These are phyloP conservation scores for Aspergillus taichungensis DNA, from an alignment of 495 filamentous ascomycete genomes.

Conservation along the genomic window DNA sequence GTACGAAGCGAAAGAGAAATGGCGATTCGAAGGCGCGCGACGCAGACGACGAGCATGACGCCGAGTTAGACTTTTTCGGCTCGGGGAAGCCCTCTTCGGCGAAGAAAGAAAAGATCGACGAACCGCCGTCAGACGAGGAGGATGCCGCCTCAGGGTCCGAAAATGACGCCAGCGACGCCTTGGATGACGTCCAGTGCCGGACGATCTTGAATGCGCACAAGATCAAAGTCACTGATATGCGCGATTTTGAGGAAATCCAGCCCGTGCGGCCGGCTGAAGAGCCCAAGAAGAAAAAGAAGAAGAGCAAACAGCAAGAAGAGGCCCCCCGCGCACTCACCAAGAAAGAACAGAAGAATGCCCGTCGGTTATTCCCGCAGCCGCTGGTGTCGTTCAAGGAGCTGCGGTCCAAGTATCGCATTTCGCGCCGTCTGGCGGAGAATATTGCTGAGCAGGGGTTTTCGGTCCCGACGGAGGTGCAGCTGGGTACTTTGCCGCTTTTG, in stretches of 20 bases:
- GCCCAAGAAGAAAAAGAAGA: conserved; percentile 45
- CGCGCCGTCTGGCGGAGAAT: conserved; percentile 63
- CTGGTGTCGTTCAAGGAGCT: conserved; percentile 70
- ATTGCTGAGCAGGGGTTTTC: conserved; percentile 74
- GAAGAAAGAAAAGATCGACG: conserved; percentile 4
- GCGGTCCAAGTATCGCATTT: conserved; percentile 57
- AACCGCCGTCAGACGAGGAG: conserved; percentile 6
- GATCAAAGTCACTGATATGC: conserved; percentile 73
- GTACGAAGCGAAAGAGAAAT: conserved; percentile 34
- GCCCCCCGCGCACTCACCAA: conserved; percentile 31
- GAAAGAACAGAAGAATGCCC: conserved; percentile 44
- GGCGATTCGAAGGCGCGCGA: conserved; percentile 11
- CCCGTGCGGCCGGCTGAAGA: conserved; percentile 33
- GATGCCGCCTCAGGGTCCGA: conserved; percentile 12
- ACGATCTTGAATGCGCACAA: conserved; percentile 73
- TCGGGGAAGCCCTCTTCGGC: conserved; percentile 18
- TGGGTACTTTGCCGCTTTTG: conserved; percentile 73
- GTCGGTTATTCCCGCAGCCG: conserved; percentile 62
- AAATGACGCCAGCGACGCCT: conserved; percentile 23
- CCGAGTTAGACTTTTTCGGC: conserved; percentile 33
- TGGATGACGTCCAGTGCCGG: conserved; percentile 58
- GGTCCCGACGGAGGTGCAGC: conserved; percentile 86
- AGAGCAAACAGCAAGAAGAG: conserved; percentile 40
- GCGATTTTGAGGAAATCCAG: conserved; percentile 31
- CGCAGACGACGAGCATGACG: conserved; percentile 16